Conservation (phyloP, 257 asterid genomes). For the Solanum corneliomulleri region DNA sequence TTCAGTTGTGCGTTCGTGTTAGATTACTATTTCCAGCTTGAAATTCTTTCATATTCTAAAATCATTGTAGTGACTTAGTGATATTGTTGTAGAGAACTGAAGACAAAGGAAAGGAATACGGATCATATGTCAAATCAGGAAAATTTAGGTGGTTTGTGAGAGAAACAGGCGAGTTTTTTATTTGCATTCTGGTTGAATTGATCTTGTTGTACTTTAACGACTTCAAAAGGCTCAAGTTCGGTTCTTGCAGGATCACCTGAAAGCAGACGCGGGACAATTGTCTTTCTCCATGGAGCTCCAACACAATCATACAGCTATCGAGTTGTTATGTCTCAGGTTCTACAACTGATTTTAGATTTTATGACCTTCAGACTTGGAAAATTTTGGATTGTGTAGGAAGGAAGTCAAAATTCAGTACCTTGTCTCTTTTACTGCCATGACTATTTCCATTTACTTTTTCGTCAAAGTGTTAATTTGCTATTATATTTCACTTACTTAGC, state of each 20-base stretch:
- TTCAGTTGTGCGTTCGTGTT: constrained; percentile 6
- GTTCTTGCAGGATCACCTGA: constrained; percentile 53
- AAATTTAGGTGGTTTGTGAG: constrained; percentile 90
- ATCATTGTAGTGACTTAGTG: neutral
- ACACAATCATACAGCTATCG: constrained; percentile 94
- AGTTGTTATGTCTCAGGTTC: constrained; percentile 91
- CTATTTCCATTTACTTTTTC: neutral
- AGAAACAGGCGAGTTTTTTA: constrained; percentile 63
- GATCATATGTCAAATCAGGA: constrained; percentile 66
- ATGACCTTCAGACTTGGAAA: neutral
- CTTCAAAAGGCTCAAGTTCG: neutral
- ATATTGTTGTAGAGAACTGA: constrained; percentile 49
- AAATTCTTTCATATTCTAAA: neutral
- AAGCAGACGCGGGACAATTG: constrained; percentile 71
- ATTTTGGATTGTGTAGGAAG: neutral
- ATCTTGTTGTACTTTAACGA: neutral
- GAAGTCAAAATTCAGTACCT: neutral
- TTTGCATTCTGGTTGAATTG: neutral
- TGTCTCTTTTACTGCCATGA: neutral
- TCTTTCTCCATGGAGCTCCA: constrained; percentile 98
- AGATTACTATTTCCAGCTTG: neutral
- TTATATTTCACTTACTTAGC: neutral
- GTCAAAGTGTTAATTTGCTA: neutral
- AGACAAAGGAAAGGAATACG: constrained; percentile 79
- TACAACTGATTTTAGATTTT: constrained; percentile 4